phyloP scores from a whole-genome alignment of 495 filamentous ascomycete species.

The Aspergillus diversus region DNA sequence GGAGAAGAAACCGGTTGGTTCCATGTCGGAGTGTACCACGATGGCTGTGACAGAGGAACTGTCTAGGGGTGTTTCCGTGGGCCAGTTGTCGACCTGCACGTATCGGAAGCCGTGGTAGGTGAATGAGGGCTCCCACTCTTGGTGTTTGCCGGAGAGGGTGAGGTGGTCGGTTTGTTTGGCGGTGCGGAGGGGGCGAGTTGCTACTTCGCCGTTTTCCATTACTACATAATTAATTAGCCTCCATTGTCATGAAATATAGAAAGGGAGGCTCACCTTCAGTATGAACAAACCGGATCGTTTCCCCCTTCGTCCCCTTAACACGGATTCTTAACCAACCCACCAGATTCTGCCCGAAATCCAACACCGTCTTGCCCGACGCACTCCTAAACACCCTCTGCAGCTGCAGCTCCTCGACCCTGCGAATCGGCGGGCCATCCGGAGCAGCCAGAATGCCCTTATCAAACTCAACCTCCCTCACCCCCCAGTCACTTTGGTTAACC shows the following conservation, averaged over 20 bases:
- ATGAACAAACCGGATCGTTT: slow-evolving; percentile 16
- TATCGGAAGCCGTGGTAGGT: slow-evolving; percentile 38
- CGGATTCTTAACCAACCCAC: slow-evolving; percentile 17
- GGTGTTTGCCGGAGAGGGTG: slow-evolving; percentile 12
- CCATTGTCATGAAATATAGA: too few relatives aligned
- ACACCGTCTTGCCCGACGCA: slow-evolving; percentile 38
- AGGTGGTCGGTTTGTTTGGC: slow-evolving; percentile 14
- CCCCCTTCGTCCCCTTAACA: slow-evolving; percentile 13
- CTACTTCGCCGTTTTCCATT: too few relatives aligned
- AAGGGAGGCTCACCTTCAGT: slow-evolving; percentile 12
- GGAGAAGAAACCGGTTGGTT: slow-evolving; percentile 49
- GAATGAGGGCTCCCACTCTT: slow-evolving; percentile 29
- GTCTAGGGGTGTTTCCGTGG: slow-evolving; percentile 15
- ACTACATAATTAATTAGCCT: too few relatives aligned
- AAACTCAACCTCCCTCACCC: slow-evolving; percentile 29
- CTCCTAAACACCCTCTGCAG: slow-evolving; percentile 43
- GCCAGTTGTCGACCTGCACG: slow-evolving; percentile 53
- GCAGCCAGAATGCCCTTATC: slow-evolving; percentile 31
- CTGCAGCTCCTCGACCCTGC: slow-evolving; percentile 35
- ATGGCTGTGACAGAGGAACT: slow-evolving; percentile 40
- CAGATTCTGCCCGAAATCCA: slow-evolving; percentile 24
- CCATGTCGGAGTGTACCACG: slow-evolving; percentile 56
- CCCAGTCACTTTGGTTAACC: slow-evolving; percentile 17
- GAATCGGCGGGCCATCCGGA: slow-evolving; percentile 47
- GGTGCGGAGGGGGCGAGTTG: neutral